phyloP scores from a whole-genome alignment of 2,329 filamentous ascomycete species.

The Aspergillus ruber region DNA sequence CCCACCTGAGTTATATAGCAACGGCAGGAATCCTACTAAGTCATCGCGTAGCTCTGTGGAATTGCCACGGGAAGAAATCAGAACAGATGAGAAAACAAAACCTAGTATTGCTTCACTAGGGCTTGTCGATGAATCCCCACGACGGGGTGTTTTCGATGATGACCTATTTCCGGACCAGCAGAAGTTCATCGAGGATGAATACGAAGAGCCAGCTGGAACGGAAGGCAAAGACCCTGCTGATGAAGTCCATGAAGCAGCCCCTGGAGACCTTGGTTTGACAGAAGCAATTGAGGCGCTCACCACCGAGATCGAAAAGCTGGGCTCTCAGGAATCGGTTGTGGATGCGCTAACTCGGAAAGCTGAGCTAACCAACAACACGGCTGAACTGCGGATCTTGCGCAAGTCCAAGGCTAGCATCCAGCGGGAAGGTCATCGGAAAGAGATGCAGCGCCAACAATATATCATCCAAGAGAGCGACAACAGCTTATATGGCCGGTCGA shows the following conservation, averaged over 20 bases:
- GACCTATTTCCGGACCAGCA: conserved; percentile 83
- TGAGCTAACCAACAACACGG: conserved; percentile 92
- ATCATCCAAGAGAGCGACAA: conserved; percentile 97
- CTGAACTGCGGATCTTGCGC: conserved; percentile 81
- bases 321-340: conserved; percentile 81
- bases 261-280: conserved; percentile 84
- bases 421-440: conserved; percentile 85
- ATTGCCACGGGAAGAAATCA: conserved; percentile 38
- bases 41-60: conserved; percentile 61
- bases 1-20: conserved; percentile 41
- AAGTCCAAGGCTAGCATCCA: conserved; percentile 93
- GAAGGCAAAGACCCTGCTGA: conserved; percentile 62
- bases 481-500: conserved; percentile 86
- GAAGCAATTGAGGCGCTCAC: conserved; percentile 88
- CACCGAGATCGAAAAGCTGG: conserved; percentile 81
- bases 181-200: conserved; percentile 78
- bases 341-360: conserved; percentile 90
- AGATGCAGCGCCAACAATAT: conserved; percentile 93
- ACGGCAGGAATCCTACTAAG: conserved; percentile 44
- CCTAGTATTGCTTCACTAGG: conserved; percentile 88
- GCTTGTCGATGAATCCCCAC: conserved; percentile 77
- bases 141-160: conserved; percentile 90
- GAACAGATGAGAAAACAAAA: conserved; percentile 51
- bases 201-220: conserved; percentile 61
- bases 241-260: conserved; percentile 86